Percentiles rank a stretch among this genome's conserved stretches.
phyloP scores from a whole-genome alignment of 2,329 filamentous ascomycete species.

The Neodidymelliopsis sp. region DNA sequence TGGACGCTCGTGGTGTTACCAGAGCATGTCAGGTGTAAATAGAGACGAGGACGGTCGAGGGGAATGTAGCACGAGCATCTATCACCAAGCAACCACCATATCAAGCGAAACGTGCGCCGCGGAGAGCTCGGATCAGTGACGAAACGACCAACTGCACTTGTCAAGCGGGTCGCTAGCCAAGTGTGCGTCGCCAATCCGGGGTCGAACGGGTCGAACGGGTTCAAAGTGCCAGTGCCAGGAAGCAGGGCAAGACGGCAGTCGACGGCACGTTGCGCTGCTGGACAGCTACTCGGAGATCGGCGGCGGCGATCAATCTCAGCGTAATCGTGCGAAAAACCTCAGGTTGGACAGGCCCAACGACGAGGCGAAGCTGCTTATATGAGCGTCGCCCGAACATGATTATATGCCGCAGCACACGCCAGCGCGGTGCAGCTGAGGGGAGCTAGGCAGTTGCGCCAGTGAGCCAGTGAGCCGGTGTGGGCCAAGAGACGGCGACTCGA shows the following conservation, averaged over 20 bases:
- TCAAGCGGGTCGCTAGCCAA: constrained; percentile 10
- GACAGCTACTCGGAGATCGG: constrained; percentile 12
- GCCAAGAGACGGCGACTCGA: constrained; percentile 62
- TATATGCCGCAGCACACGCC: constrained; percentile 8
- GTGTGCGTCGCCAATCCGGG: constrained; percentile 12
- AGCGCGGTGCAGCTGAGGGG: constrained; percentile 11
- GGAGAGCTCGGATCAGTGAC: constrained; percentile 23
- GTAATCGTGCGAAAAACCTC: constrained; percentile 12
- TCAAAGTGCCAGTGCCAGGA: constrained; percentile 1
- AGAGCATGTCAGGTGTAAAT: constrained; percentile 26
- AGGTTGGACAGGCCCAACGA: constrained; percentile 1
- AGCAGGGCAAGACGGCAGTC: too few species aligned
- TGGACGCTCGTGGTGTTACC: constrained; percentile 21
- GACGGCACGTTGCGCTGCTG: constrained; percentile 16
- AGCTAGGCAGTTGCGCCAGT: too few species aligned
- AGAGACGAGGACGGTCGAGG: constrained; percentile 7
- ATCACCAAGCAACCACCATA: constrained; percentile 37
- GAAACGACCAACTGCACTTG: constrained; percentile 12
- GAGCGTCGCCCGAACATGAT: neutral
- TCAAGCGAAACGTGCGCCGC: constrained; percentile 4
- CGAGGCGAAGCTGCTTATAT: constrained; percentile 18
- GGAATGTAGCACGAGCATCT: constrained; percentile 22
- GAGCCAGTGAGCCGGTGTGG: constrained; percentile 65
- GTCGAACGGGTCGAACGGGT: constrained; percentile 7
- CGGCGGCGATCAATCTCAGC: constrained; percentile 17